Conservation (phyloP, 1,284 basidiomycete species). For the Rhodotorula sp. region DNA sequence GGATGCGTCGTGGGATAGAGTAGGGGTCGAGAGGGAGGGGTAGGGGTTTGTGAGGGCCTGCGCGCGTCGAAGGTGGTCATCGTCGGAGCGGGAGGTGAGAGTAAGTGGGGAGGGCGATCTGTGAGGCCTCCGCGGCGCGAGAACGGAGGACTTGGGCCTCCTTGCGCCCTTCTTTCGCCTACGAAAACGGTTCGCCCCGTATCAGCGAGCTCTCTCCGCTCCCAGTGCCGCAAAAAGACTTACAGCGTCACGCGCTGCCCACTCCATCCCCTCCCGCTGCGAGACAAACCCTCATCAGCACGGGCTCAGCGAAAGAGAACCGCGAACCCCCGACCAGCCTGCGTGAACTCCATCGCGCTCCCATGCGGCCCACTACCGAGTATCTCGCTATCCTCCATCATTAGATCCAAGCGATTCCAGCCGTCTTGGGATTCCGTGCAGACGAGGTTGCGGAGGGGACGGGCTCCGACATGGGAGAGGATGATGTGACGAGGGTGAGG, state of each 20-base stretch:
- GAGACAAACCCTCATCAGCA: neutral
- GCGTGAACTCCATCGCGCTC: neutral
- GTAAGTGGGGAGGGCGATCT: too few species aligned
- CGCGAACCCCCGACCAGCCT: neutral
- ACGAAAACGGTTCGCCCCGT: neutral
- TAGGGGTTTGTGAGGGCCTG: neutral
- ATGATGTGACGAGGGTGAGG: neutral
- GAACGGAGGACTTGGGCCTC: neutral
- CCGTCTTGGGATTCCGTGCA: neutral
- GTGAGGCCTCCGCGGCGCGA: neutral
- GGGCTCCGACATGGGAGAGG: neutral
- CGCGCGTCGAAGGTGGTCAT: neutral
- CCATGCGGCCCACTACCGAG: neutral
- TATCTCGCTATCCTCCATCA: neutral
- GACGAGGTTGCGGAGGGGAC: neutral
- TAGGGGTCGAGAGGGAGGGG: neutral
- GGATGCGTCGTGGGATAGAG: neutral
- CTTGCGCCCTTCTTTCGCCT: neutral
- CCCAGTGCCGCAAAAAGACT: rapidly evolving
- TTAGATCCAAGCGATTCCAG: neutral
- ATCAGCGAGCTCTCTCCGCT: neutral
- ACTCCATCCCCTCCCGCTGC: neutral
- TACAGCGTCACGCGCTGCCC: neutral
- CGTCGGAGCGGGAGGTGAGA: too few species aligned
- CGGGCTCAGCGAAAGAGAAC: too few species aligned